phyloP scores from a whole-genome alignment of 768 basidiomycete genomes.

The Boletus rex-veris region DNA sequence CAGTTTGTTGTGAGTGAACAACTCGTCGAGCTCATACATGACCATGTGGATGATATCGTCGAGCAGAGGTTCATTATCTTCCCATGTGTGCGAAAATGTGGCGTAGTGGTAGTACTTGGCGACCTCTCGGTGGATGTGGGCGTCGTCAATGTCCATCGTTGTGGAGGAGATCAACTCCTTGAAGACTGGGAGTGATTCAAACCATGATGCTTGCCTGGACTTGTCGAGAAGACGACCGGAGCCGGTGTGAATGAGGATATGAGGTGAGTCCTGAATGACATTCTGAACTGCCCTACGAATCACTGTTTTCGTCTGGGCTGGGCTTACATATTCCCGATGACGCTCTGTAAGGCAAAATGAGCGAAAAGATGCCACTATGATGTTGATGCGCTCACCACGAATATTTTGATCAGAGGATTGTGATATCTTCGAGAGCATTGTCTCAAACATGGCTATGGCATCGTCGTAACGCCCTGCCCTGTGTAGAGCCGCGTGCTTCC shows the following conservation, averaged over 20 bases:
- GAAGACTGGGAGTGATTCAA: conserved; percentile 1
- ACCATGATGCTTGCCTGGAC: neutral
- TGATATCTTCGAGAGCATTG: conserved; percentile 1
- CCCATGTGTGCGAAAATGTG: neutral
- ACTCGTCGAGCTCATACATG: neutral
- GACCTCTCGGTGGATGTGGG: conserved; percentile 1
- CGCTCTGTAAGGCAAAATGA: neutral
- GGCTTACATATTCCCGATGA: neutral
- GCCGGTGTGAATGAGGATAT: conserved; percentile 3
- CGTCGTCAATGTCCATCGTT: neutral
- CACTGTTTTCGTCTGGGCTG: neutral
- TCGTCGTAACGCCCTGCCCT: neutral
- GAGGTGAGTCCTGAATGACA: conserved; percentile 1
- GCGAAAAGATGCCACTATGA: neutral
- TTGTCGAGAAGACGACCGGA: conserved; percentile 6
- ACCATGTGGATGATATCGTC: neutral
- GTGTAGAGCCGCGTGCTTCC: neutral
- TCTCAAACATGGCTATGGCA: neutral
- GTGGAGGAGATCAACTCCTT: conserved; percentile 7
- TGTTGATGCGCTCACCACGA: neutral
- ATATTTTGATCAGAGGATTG: neutral
- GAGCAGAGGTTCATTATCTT: neutral
- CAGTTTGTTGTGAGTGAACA: neutral
- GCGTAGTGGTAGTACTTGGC: neutral
- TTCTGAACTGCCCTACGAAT: neutral